phyloP scores from a whole-genome alignment of 2,329 filamentous ascomycete species.

The Pseudogymnoascus sp. region DNA sequence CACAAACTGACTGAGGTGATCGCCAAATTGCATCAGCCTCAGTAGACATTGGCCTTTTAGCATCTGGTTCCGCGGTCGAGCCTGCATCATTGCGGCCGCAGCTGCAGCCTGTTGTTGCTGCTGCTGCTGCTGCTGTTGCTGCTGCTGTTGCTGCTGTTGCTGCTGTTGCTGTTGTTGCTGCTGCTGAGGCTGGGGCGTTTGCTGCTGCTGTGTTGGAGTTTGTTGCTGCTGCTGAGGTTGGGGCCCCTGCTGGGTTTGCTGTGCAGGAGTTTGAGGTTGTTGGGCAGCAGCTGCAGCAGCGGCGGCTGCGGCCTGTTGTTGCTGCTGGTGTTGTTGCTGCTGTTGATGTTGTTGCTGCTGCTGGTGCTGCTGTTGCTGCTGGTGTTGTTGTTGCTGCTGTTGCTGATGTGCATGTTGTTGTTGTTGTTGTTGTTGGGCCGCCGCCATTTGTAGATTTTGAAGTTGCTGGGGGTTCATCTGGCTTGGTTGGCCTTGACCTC shows the following conservation, averaged over 20 bases:
- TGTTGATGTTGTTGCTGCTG: slow-evolving; percentile 30
- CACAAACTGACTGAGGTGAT: slow-evolving; percentile 51
- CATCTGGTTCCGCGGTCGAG: slow-evolving; percentile 28
- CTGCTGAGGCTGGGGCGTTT: slow-evolving; percentile 32
- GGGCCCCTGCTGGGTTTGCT: slow-evolving; percentile 36
- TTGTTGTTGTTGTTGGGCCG: slow-evolving; percentile 33
- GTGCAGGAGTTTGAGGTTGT: slow-evolving; percentile 27
- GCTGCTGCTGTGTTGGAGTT: slow-evolving; percentile 33
- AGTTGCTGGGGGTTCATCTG: slow-evolving; percentile 43
- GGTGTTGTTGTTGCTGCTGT: slow-evolving; percentile 37
- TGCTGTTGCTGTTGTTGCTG: slow-evolving; percentile 30
- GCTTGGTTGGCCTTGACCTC: slow-evolving; percentile 39
- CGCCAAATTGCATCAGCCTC: slow-evolving; percentile 55
- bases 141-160: slow-evolving; percentile 30
- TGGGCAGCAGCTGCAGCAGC: slow-evolving; percentile 13
- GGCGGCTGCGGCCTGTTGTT: slow-evolving; percentile 19
- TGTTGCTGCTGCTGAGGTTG: slow-evolving; percentile 37
- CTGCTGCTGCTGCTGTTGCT: slow-evolving; percentile 33
- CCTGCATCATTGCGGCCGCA: slow-evolving; percentile 28
- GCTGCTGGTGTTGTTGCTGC: slow-evolving; percentile 27
- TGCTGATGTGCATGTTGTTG: slow-evolving; percentile 40
- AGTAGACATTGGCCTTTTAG: slow-evolving; percentile 51
- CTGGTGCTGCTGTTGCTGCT: slow-evolving; percentile 32
- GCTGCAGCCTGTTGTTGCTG: slow-evolving; percentile 30
- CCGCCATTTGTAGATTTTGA: slow-evolving; percentile 35